Evolutionary conservation across 495 filamentous ascomycete genomes (phyloP).

Genomic region (Letharia lupina): DNA sequence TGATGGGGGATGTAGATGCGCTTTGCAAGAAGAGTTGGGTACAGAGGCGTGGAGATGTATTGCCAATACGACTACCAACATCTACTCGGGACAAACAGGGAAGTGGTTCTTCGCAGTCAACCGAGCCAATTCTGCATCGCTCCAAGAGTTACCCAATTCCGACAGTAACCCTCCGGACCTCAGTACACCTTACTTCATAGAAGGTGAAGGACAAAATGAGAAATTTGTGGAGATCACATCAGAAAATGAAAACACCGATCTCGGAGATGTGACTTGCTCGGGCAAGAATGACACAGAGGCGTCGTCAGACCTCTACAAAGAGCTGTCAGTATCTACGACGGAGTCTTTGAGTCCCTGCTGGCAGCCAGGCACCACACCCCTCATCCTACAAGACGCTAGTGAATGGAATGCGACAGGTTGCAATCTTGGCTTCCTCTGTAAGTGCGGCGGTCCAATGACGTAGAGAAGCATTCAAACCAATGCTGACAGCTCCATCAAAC

Average conservation of each 20-base stretch:
- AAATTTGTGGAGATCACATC: not conserved
- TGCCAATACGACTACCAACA: conserved; percentile 30
- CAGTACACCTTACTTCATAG: not conserved
- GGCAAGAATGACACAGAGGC: conserved; percentile 8
- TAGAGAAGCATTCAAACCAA: not conserved
- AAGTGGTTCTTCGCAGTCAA: conserved; percentile 35
- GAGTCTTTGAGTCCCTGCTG: conserved; percentile 29
- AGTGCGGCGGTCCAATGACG: conserved; percentile 9
- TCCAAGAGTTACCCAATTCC: conserved; percentile 28
- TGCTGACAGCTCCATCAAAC: conserved; percentile 10
- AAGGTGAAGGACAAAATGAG: not conserved
- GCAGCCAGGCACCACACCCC: conserved; percentile 29
- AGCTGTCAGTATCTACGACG: conserved; percentile 11
- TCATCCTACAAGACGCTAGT: conserved; percentile 28
- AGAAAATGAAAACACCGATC: not conserved
- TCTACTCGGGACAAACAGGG: conserved; percentile 28
- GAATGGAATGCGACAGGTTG: conserved; percentile 34
- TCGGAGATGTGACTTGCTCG: not conserved
- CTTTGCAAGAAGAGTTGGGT: conserved; percentile 22
- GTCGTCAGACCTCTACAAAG: conserved; percentile 9
- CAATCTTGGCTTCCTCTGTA: conserved; percentile 35
- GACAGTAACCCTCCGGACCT: conserved; percentile 30
- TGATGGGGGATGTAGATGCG: conserved; percentile 33
- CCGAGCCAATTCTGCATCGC: conserved; percentile 12
- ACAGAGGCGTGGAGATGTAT: conserved; percentile 33